Evolutionary conservation across 352 stramenopile species (phyloP).

Genomic region (Lagenidium sp.): DNA sequence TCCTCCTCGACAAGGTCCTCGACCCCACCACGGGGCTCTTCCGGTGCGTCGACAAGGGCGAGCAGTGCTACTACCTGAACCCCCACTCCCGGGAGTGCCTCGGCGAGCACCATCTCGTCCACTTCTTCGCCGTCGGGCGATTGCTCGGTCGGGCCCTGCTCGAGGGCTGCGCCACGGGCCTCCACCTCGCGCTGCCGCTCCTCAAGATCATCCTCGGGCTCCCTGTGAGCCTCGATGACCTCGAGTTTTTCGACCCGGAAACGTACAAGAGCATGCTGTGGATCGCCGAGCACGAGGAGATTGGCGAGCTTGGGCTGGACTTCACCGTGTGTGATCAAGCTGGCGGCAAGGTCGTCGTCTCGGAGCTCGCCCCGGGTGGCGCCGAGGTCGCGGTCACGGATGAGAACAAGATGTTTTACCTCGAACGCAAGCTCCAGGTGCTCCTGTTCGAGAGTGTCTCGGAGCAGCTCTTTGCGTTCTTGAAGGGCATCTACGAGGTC

Average conservation of each 20-base stretch:
- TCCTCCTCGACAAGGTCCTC: constrained; percentile 29
- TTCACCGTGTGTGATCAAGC: constrained; percentile 41
- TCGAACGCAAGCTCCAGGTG: constrained; percentile 79
- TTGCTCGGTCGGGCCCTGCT: constrained; percentile 19
- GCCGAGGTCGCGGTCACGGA: constrained; percentile 85
- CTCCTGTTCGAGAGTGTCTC: constrained; percentile 48
- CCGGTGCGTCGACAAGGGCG: constrained; percentile 15
- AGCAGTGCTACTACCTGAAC: constrained; percentile 26
- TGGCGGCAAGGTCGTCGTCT: constrained; percentile 27
- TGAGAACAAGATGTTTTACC: constrained; percentile 91
- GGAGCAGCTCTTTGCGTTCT: constrained; percentile 43
- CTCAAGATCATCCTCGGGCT: constrained; percentile 93
- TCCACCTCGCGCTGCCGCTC: constrained; percentile 86
- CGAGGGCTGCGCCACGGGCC: constrained; percentile 80
- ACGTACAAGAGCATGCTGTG: constrained; percentile 20
- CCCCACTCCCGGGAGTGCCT: constrained; percentile 13
- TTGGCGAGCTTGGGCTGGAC: constrained; percentile 28
- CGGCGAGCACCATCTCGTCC: constrained; percentile 20
- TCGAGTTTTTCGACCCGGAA: constrained; percentile 48
- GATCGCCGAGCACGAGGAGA: constrained; percentile 15
- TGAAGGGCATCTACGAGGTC: constrained; percentile 95
- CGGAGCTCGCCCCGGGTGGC: constrained; percentile 25
- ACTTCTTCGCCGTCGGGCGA: constrained; percentile 18
- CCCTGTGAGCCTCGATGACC: constrained; percentile 85
- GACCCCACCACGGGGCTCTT: constrained; percentile 17